Percentiles rank a stretch among this genome's conserved stretches.
Evolutionary conservation across 495 filamentous ascomycete genomes (phyloP).

Genomic region (Gamarada debralockiae): DNA sequence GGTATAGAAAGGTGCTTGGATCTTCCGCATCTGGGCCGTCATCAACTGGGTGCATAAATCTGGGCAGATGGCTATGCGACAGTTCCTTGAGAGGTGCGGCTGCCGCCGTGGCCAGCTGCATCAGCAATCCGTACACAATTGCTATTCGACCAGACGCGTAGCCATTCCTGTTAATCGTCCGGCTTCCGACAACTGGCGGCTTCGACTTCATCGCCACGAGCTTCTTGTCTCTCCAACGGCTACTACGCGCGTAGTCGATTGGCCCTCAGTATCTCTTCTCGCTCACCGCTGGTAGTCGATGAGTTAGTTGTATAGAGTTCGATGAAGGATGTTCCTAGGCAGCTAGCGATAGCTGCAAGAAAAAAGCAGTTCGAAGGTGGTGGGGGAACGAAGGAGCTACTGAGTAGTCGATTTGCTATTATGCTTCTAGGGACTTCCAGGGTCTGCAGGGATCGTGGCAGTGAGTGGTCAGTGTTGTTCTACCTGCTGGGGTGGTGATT

Average conservation of each 20-base stretch:
- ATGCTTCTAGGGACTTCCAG: no score
- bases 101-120: constrained; percentile 39
- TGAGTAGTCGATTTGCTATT: no score
- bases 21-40: constrained; percentile 40
- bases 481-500: no score
- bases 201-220: constrained; percentile 18
- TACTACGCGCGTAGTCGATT: neutral
- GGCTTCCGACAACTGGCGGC: neutral
- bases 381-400: no score
- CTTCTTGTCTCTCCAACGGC: neutral
- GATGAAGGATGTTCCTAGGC: no score
- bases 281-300: no score
- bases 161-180: constrained; percentile 20
- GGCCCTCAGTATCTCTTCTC: no score
- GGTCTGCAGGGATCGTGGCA: no score
- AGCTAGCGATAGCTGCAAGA: no score
- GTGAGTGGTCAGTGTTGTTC: no score
- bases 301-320: no score
- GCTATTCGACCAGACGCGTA: constrained; percentile 41
- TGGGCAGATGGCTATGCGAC: constrained; percentile 13
- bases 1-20: constrained; percentile 65
- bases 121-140: constrained; percentile 41
- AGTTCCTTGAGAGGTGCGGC: constrained; percentile 32
- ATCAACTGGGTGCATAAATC: constrained; percentile 1
- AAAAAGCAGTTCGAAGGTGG: no score